These are phyloP conservation scores for Phaeosphaeria sp. DNA, from an alignment of 2,329 filamentous ascomycete species.

Conservation along the genomic window DNA sequence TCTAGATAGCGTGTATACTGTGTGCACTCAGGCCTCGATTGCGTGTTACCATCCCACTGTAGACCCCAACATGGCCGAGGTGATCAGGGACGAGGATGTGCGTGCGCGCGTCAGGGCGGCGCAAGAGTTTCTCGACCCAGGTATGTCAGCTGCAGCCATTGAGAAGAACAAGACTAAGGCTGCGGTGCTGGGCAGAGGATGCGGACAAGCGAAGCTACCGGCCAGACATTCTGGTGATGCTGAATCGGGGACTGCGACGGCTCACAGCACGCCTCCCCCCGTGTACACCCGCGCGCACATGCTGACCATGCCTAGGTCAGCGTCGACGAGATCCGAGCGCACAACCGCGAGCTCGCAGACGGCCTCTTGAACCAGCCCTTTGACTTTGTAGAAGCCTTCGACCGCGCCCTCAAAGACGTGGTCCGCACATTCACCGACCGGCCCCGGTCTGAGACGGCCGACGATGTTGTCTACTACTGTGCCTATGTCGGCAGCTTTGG, in stretches of 20 bases:
- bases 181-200: conserved; percentile 55
- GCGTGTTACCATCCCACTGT: background rate
- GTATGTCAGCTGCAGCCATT: conserved; percentile 59
- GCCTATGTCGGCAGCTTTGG: conserved; percentile 98
- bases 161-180: conserved; percentile 27
- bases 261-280: conserved; percentile 56
- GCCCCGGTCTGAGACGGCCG: conserved; percentile 74
- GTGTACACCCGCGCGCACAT: background rate
- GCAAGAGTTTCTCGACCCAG: conserved; percentile 92
- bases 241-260: conserved; percentile 66
- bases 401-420: conserved; percentile 87
- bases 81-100: conserved; percentile 79
- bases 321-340: conserved; percentile 88
- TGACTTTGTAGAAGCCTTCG: conserved; percentile 86
- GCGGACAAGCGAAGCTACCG: conserved; percentile 73
- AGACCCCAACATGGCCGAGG: conserved; percentile 33
- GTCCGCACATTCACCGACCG: conserved; percentile 80
- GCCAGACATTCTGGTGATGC: conserved; percentile 82
- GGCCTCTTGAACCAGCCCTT: conserved; percentile 85
- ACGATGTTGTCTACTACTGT: conserved; percentile 88
- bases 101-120: conserved; percentile 84
- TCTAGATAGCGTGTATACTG: conserved; percentile 17
- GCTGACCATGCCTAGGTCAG: conserved; percentile 47
- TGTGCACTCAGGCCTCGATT: background rate
- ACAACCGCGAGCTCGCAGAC: conserved; percentile 81